Evolutionary conservation across 2,329 filamentous ascomycete species (phyloP).

Genomic region (Lecanosticta acicola): DNA sequence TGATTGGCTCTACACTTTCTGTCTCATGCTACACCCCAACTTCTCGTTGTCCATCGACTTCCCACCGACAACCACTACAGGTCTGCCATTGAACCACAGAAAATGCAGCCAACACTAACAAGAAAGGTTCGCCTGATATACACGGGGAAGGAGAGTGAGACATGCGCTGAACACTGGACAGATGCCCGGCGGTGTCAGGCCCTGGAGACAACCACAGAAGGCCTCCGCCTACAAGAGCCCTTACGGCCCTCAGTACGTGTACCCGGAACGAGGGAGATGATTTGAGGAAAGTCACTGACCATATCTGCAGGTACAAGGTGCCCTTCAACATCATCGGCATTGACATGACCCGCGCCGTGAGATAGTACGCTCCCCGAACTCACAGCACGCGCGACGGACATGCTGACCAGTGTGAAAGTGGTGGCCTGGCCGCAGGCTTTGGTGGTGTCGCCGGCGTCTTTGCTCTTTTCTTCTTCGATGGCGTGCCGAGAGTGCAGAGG

Average conservation of each 20-base stretch:
- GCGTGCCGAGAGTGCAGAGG: slow-evolving; percentile 43
- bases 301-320: slow-evolving; percentile 44
- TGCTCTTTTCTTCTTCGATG: slow-evolving; percentile 60
- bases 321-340: slow-evolving; percentile 45
- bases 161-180: slow-evolving; percentile 9
- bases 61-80: slow-evolving; percentile 1
- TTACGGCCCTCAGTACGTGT: slow-evolving; percentile 53
- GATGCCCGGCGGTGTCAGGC: slow-evolving; percentile 25
- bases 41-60: neutral
- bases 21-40: slow-evolving; percentile 2
- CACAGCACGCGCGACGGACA: neutral
- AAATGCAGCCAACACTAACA: slow-evolving; percentile 30
- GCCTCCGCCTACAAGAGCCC: slow-evolving; percentile 52
- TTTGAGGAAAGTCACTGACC: slow-evolving; percentile 4
- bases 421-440: slow-evolving; percentile 48
- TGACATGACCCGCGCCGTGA: slow-evolving; percentile 5
- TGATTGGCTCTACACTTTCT: slow-evolving; percentile 7
- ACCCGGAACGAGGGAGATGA: neutral
- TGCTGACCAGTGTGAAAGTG: slow-evolving; percentile 35
- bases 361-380: slow-evolving; percentile 27
- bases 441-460: slow-evolving; percentile 54
- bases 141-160: neutral
- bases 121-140: slow-evolving; percentile 19
- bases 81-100: slow-evolving; percentile 14
- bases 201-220: slow-evolving; percentile 32